Evolutionary conservation across 306 rosid genomes (phyloP), one percentile per base, ranked within the genome.

Genomic region (Trifolium pratense): DNA sequence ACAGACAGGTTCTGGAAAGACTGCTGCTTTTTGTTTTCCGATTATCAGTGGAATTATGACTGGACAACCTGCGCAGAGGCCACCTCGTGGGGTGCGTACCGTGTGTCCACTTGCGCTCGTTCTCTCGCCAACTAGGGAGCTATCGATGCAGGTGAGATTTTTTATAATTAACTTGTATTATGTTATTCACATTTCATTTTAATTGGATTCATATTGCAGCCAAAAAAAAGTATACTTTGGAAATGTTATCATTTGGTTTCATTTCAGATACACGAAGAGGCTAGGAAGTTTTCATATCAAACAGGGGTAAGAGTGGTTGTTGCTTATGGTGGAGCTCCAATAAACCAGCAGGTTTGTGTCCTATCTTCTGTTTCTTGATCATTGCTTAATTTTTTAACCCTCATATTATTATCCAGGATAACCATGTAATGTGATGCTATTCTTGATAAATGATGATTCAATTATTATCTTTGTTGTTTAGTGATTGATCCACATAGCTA

Each of bases 221-320:
- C 42, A 60, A 53, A 53, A 40, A 68, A 29, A 21, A 20, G 7
- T 31, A 9, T 26, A 69, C 70, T 43, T 23, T 9, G 1, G 25
- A 62, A 45, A 59, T 45, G 5, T 69, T 79, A 9, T 52, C 25
- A 51, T 77, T 74, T 71, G 80, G 53, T 79, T 89, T 75, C 90
- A 48, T 75, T 89, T 75, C 91, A 89, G 96, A 91, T 89, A 79
- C 96, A 86, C 20, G 93, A 86, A 75, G 96, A 88, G 82, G 91
- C 93, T 55, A 84, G 61, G 79, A 89, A 92, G 32, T 85, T 89
- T 42, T 73, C 93, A 1, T 89, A 89, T 81, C 92, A 89, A 83
- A 89, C 92, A 1, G 91, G 93, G 82, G 97, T 90, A n/a, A 87
- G 94, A 73, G 97, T 89, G 64, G 97, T 92, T 46, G 97, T 92